Conservation (phyloP, 2,329 filamentous ascomycete species). For the Periconia sp. region DNA sequence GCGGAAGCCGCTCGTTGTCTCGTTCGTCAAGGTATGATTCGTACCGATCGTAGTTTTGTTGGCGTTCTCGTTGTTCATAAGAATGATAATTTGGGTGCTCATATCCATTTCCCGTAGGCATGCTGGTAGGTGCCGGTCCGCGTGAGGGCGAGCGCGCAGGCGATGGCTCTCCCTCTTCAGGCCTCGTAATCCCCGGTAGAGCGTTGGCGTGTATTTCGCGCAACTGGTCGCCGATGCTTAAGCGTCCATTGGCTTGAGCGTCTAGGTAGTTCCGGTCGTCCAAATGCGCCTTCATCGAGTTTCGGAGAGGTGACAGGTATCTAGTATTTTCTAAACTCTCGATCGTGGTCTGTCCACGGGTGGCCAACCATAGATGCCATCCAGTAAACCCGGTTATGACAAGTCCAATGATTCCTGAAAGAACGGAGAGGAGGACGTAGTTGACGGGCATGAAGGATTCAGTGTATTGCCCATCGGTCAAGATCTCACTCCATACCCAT, state of each 20-base stretch:
- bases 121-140: constrained; percentile 35
- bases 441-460: constrained; percentile 87
- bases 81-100: constrained; percentile 51
- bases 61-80: constrained; percentile 63
- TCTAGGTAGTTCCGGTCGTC: constrained; percentile 51
- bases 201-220: constrained; percentile 83
- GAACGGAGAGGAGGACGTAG: constrained; percentile 83
- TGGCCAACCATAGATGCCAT: constrained; percentile 88
- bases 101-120: constrained; percentile 40
- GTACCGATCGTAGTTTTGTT: constrained; percentile 71
- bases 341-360: constrained; percentile 86
- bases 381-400: constrained; percentile 87
- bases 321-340: constrained; percentile 95
- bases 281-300: constrained; percentile 70
- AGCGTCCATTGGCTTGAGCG: constrained; percentile 48
- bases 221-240: constrained; percentile 68
- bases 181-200: constrained; percentile 77
- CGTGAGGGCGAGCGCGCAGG: constrained; percentile 42
- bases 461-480: constrained; percentile 71
- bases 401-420: constrained; percentile 88
- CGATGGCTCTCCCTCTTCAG: constrained; percentile 77
- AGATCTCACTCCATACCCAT: constrained; percentile 87
- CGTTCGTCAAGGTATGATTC: constrained; percentile 86
- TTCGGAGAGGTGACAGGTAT: constrained; percentile 82
- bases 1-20: constrained; percentile 85